Conservation (phyloP, 176 grass and related monocot species). For the Miscanthus lutarioriparius region DNA sequence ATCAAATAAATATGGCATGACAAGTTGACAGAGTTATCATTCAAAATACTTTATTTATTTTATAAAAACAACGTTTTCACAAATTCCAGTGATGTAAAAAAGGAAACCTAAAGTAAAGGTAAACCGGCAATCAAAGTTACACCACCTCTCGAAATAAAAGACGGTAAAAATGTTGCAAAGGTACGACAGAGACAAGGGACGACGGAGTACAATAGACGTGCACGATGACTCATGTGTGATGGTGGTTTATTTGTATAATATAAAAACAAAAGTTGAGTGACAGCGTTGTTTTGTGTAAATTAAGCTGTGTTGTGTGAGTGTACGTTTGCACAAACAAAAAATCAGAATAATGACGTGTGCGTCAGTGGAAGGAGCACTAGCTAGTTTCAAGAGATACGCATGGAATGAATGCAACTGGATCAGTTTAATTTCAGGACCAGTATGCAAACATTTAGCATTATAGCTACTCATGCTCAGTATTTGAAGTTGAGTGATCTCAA, state of each 20-base stretch:
- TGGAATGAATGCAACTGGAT: background rate
- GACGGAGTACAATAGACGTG: slow-evolving; percentile 7
- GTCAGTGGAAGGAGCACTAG: background rate
- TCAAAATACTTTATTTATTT: background rate
- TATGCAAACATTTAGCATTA: background rate
- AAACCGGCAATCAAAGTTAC: background rate
- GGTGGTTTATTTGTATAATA: background rate
- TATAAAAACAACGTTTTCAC: background rate
- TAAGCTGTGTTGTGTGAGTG: background rate
- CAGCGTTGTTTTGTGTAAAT: background rate
- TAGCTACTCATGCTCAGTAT: too few species aligned
- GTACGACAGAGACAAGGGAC: background rate
- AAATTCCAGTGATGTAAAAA: background rate
- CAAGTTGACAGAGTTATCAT: background rate
- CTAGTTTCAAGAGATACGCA: background rate
- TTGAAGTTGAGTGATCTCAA: too few species aligned
- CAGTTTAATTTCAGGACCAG: background rate
- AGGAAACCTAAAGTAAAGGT: background rate
- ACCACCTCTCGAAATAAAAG: background rate
- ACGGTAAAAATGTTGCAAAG: background rate
- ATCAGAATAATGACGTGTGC: background rate
- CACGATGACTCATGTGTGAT: background rate
- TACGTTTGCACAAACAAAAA: background rate
- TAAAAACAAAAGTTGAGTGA: background rate
- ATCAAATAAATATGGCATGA: background rate